Percentiles rank a stretch among this genome's conserved stretches.
Conservation (phyloP, 2,329 filamentous ascomycete species). For the Neonectria coccinea region DNA sequence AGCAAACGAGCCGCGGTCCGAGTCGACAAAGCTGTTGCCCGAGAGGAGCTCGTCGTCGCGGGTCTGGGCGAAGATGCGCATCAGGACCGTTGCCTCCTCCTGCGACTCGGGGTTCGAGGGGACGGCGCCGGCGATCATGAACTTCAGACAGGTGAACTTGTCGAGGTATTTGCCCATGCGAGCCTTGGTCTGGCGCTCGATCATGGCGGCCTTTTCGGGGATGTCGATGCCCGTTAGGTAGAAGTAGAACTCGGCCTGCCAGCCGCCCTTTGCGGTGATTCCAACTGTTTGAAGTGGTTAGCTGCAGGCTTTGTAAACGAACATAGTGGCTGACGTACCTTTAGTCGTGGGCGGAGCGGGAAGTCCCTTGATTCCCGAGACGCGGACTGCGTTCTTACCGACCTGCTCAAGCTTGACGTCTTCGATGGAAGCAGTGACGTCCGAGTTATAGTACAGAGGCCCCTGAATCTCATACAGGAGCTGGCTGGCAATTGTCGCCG, state of each 20-base stretch:
- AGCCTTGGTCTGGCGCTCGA: conserved; percentile 52
- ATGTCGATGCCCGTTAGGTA: conserved; percentile 56
- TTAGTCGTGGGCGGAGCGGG: conserved; percentile 50
- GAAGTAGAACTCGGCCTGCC: conserved; percentile 58
- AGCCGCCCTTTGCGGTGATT: conserved; percentile 56
- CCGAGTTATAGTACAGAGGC: conserved; percentile 55
- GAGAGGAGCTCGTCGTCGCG: conserved; percentile 48
- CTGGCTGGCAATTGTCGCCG: conserved; percentile 44
- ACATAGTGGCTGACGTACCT: conserved; percentile 15
- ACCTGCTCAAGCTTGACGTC: conserved; percentile 60
- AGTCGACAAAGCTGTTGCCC: conserved; percentile 45
- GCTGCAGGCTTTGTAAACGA: neutral
- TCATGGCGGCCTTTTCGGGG: conserved; percentile 54
- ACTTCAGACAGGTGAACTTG: conserved; percentile 50
- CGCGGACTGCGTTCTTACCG: conserved; percentile 47
- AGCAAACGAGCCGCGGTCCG: conserved; percentile 45
- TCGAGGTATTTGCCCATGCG: conserved; percentile 49
- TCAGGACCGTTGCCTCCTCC: conserved; percentile 59
- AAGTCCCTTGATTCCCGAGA: conserved; percentile 50
- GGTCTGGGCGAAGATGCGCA: conserved; percentile 60
- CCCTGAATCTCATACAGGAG: conserved; percentile 58
- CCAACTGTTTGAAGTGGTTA: conserved; percentile 45
- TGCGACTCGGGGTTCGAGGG: conserved; percentile 54
- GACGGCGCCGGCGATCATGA: conserved; percentile 51
- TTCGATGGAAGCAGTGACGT: conserved; percentile 54